These are phyloP conservation scores for Fusarium tjaetaba DNA, from an alignment of 2,329 filamentous ascomycete genomes.

Conservation along the genomic window DNA sequence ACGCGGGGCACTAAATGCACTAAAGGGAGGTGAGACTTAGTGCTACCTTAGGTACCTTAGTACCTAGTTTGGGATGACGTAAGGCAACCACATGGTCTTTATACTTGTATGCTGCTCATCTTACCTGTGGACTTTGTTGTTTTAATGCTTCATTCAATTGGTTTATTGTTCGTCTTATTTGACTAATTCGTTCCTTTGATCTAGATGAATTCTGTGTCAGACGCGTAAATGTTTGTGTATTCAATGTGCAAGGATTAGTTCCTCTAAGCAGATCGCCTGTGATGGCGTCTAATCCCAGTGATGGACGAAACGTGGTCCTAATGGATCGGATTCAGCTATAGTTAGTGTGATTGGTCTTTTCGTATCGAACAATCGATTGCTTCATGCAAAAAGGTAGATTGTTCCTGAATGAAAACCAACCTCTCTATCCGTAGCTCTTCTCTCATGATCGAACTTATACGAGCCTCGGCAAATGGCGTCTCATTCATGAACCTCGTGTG, in stretches of 20 bases:
- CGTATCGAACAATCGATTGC: background rate
- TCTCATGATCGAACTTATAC: background rate
- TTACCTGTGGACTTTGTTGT: background rate
- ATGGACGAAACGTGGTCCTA: background rate
- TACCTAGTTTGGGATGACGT: constrained; percentile 26
- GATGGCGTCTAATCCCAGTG: background rate
- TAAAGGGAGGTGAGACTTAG: background rate
- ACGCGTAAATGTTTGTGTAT: background rate
- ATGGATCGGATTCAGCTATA: too few relatives aligned
- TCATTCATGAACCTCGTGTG: background rate
- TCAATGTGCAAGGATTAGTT: background rate
- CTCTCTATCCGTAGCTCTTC: background rate
- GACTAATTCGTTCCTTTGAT: background rate
- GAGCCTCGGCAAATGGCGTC: constrained; percentile 18
- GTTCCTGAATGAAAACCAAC: background rate
- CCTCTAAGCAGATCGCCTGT: background rate
- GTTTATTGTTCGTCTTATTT: background rate
- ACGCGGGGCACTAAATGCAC: constrained; percentile 24
- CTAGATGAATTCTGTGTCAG: background rate
- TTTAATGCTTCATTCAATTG: background rate
- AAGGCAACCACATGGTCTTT: constrained; percentile 30
- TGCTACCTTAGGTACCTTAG: background rate
- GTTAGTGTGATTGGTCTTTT: background rate
- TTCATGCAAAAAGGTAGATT: background rate
- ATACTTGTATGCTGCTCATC: background rate